Evolutionary conservation across 768 basidiomycete species (phyloP), one percentile per base, ranked within the genome.

Genomic region (Lactarius sp.): DNA sequence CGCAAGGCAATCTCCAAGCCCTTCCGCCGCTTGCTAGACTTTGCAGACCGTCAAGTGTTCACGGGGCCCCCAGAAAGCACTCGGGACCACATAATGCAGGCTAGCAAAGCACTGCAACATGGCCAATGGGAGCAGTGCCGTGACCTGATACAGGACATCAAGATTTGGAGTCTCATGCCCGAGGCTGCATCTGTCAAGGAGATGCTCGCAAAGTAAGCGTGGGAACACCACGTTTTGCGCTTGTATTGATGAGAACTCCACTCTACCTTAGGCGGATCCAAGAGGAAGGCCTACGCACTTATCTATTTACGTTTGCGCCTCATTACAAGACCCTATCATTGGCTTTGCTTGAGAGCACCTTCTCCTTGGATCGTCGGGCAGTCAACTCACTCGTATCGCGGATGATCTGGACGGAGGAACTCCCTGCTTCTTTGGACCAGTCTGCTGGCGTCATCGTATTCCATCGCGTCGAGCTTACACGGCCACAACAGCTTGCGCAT

Each of bases 41-140:
- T 97, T 71, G 95, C 96, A 1, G 97, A 98, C 70, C 85, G 94
- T 34, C 97, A 98, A 77, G 89, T 97, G 12, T 99, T 99, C 76
- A 95, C 94, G 27, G 97, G 95, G 2, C 94, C 95, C 2, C 94
- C 94, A n/a, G 97, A 99, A 76, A 98, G 92, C 71, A 98, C 96
- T 37, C 81, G 97, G 39, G 97, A 99, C 71, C 97, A 98, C 73
- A 96, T 99, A 75, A 97, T 98, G 92, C 96, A 98, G 75, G 97
- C 97, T 2, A 92, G 90, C 76, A 98, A 94, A 75, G 95, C 97
- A 1, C 75, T 99, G 52, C 94, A 98, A 76, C 86, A 90, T 66
- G 97, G 96, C 18, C 94, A 98, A 70, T 99, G 97, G 97, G 91
- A 96, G 73, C 87, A 88, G 71, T 96, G 94, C 70, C 84, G 90